Conservation (phyloP, 1,139 yeast genomes). For the Hemisphaericaspora xylanilytica region DNA sequence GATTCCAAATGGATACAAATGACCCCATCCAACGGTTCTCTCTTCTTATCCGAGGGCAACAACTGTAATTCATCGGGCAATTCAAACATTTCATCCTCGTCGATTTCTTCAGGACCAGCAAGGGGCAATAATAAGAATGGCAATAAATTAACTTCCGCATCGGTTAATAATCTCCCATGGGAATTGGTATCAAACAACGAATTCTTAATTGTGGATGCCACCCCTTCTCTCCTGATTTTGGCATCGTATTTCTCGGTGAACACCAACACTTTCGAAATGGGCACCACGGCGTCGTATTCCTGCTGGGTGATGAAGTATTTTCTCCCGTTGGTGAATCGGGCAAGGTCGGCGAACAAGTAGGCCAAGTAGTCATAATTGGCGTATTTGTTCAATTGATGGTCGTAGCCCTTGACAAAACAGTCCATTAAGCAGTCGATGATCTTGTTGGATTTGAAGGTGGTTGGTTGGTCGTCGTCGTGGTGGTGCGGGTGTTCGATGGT, state of each 20-base stretch:
- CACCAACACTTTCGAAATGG: constrained; percentile 74
- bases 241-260: constrained; percentile 81
- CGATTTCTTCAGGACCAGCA: constrained; percentile 79
- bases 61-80: constrained; percentile 88
- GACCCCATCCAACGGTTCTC: constrained; percentile 71
- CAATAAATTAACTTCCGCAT: constrained; percentile 66
- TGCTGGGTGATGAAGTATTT: constrained; percentile 71
- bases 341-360: constrained; percentile 86
- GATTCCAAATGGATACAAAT: constrained; percentile 75
- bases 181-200: constrained; percentile 75
- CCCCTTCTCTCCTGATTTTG: constrained; percentile 84
- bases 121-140: constrained; percentile 83
- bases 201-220: constrained; percentile 89
- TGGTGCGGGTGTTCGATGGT: constrained; percentile 39
- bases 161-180: constrained; percentile 59
- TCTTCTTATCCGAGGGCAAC: constrained; percentile 68
- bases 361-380: constrained; percentile 83
- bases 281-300: constrained; percentile 72
- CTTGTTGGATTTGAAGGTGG: constrained; percentile 52
- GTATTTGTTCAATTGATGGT: constrained; percentile 63
- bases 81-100: constrained; percentile 78
- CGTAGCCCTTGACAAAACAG: constrained; percentile 84
- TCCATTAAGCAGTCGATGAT: constrained; percentile 86
- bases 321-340: constrained; percentile 70
- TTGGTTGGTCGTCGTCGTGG: constrained; percentile 25